A percentile compares a stretch with the other conserved stretches of the same genome.
These are phyloP conservation scores for Pterothamnion heteromorphum DNA, from an alignment of 31 red algal species.

Conservation along the genomic window DNA sequence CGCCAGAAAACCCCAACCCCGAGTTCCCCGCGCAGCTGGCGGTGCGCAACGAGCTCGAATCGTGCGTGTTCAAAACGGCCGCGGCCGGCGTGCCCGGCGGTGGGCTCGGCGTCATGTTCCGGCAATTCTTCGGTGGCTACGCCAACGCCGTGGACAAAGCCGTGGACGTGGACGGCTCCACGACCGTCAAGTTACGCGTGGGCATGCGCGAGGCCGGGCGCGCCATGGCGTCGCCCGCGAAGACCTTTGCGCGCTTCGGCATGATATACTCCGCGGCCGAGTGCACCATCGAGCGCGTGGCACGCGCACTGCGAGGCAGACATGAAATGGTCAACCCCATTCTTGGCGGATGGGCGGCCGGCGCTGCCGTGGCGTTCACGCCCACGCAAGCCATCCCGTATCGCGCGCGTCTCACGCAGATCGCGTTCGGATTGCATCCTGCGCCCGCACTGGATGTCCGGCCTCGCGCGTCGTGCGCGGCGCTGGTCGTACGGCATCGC, in stretches of 20 bases:
- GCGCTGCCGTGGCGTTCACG: conserved; percentile 75
- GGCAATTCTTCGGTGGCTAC: conserved; percentile 94
- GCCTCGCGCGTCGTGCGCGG: too few species aligned
- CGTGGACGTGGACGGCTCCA: conserved; percentile 78
- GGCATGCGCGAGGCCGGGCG: conserved; percentile 63
- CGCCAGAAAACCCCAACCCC: too few species aligned
- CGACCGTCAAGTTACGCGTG: conserved; percentile 67
- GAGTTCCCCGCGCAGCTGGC: too few species aligned
- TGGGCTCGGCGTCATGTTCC: conserved; percentile 72
- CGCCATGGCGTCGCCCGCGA: conserved; percentile 70
- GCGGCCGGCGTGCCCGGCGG: conserved; percentile 72
- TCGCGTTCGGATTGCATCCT: too few species aligned
- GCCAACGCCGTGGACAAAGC: conserved; percentile 83
- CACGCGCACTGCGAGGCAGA: conserved; percentile 65
- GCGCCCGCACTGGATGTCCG: too few species aligned
- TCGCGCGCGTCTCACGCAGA: conserved; percentile 73
- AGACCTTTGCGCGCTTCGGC: conserved; percentile 88
- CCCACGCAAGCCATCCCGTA: conserved; percentile 54
- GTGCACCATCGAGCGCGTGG: conserved; percentile 81
- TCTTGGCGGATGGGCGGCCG: conserved; percentile 82
- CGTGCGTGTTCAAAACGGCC: conserved; percentile 91
- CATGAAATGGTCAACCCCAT: conserved; percentile 94
- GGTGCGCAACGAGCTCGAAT: conserved; percentile 66
- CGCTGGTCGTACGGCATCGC: too few species aligned
- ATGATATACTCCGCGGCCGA: conserved; percentile 70